Evolutionary conservation across 2,329 filamentous ascomycete species (phyloP).

Genomic region (Apiospora malaysiana): DNA sequence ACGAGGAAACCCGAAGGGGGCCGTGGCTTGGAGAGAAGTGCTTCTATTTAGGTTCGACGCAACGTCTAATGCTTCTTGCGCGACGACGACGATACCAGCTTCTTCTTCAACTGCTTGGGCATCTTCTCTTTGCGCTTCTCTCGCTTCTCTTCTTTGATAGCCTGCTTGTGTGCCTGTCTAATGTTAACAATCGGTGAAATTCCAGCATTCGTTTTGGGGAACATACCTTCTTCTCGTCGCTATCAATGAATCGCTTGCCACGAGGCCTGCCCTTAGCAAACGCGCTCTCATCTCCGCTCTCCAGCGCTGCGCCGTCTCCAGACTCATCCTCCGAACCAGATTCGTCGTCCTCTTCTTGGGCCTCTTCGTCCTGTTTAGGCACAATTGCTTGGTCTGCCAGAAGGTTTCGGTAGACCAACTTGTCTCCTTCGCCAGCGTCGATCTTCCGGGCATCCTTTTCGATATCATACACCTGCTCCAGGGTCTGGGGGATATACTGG

Average conservation of each 20-base stretch:
- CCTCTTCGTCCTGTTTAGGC: conserved; percentile 42
- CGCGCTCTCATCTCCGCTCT: conserved; percentile 52
- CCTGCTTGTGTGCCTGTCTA: conserved; percentile 73
- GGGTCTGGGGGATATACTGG: conserved; percentile 94
- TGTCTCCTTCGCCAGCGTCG: conserved; percentile 72
- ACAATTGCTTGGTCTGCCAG: conserved; percentile 71
- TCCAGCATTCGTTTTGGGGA: background rate
- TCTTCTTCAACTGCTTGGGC: conserved; percentile 95
- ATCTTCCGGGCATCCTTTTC: conserved; percentile 87
- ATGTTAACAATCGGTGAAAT: conserved; percentile 32
- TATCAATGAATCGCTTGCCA: conserved; percentile 88
- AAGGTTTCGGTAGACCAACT: conserved; percentile 85
- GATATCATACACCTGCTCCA: conserved; percentile 95
- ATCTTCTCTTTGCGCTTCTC: conserved; percentile 95
- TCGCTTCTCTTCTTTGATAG: conserved; percentile 93
- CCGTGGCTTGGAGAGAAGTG: background rate
- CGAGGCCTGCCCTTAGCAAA: conserved; percentile 74
- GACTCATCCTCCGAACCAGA: conserved; percentile 49
- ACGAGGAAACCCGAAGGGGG: background rate
- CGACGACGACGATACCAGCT: conserved; percentile 68
- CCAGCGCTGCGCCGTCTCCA: conserved; percentile 55
- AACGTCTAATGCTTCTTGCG: conserved; percentile 65
- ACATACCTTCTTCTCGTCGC: conserved; percentile 80
- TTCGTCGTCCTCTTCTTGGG: conserved; percentile 41
- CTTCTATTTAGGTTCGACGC: conserved; percentile 7